A percentile compares a stretch with the other conserved stretches of the same genome.
These are phyloP conservation scores for Nigrospora oryzae DNA, from an alignment of 2,329 filamentous ascomycete genomes.

Conservation along the genomic window DNA sequence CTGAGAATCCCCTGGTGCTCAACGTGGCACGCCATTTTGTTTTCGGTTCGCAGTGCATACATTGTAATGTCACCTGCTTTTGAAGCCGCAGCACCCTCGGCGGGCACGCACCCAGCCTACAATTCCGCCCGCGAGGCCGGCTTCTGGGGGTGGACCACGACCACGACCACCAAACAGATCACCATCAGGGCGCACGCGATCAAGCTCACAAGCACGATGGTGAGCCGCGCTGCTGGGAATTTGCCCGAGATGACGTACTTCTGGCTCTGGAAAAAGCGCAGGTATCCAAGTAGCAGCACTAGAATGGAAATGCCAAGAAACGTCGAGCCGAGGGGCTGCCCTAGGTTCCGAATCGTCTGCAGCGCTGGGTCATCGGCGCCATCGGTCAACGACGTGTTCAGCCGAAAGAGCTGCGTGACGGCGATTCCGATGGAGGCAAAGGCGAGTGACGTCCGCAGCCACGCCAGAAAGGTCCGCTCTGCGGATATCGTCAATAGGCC, in stretches of 20 bases:
- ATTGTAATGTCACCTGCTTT: no score
- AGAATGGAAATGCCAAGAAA: constrained; percentile 71
- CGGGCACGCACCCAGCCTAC: no score
- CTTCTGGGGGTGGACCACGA: constrained; percentile 38
- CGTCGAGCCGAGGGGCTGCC: constrained; percentile 66
- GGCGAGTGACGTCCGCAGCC: constrained; percentile 73
- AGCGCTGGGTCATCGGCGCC: constrained; percentile 24
- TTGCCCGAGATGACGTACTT: constrained; percentile 74
- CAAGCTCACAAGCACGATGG: constrained; percentile 59
- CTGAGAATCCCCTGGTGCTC: no score
- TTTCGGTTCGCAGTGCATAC: no score
- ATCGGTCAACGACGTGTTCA: constrained; percentile 56
- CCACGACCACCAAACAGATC: constrained; percentile 48
- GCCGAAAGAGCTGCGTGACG: constrained; percentile 75
- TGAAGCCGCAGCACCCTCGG: no score
- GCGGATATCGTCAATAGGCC: constrained; percentile 4
- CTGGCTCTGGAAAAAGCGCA: constrained; percentile 70
- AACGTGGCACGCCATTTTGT: no score
- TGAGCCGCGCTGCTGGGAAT: constrained; percentile 70
- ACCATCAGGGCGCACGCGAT: constrained; percentile 58
- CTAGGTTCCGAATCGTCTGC: constrained; percentile 50
- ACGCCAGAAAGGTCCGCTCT: constrained; percentile 82
- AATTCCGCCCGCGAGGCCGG: no score
- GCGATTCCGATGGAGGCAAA: constrained; percentile 80
- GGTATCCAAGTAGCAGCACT: constrained; percentile 67